Base-by-base conservation (phyloP, 164 flowering plant genomes). In the Magnolia kwangsiensis region DNA sequence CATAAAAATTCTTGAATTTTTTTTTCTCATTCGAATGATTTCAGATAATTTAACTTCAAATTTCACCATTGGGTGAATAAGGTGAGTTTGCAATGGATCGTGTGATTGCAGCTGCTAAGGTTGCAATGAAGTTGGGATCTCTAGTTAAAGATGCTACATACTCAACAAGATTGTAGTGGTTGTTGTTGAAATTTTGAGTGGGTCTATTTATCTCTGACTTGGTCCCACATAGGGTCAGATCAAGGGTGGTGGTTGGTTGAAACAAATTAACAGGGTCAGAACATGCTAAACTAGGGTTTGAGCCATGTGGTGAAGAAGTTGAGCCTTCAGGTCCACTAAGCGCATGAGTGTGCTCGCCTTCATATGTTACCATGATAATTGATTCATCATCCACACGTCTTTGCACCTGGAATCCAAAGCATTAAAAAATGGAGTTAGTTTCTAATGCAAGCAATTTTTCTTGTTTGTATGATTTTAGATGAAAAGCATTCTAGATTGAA, bases 361-460 rank as follows among this genome's bases (percentile, higher is more conserved):
- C 29, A 37, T 89, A 89, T 0, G 85, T 89, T 50, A 87, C 92
- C 6, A 87, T 76, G 1, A 88, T 37, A 31, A 88, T 3, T 0
- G 86, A 78, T 8, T 58, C 51, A 68, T 89, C 90, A 23, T 84
- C 86, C 7, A 72, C 27, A 58, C 84, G 77, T 81, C 89, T 81
- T 71, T 90, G 93, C 37, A 88, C 91, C 91, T 90, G 58, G 13
- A 82, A 50, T 14, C 18, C 45, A 21, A 67, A 29, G 45, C 11
- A 68, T 27, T 27, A 27, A 27, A 27, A 27, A 27, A 27, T 27
- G 29, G 29, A 27, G 29, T 27, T 27, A 27, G 29, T 1, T 27
- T 27, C 29, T 27, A 27, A 27, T 27, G 29, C 29, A 27, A 1
- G 29, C 1, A 27, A 27, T 27, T 27, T 27, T 27, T 27, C 29